Base-by-base conservation (phyloP, 805 yeast species). In the Cyberlindnera subsufficiens region DNA sequence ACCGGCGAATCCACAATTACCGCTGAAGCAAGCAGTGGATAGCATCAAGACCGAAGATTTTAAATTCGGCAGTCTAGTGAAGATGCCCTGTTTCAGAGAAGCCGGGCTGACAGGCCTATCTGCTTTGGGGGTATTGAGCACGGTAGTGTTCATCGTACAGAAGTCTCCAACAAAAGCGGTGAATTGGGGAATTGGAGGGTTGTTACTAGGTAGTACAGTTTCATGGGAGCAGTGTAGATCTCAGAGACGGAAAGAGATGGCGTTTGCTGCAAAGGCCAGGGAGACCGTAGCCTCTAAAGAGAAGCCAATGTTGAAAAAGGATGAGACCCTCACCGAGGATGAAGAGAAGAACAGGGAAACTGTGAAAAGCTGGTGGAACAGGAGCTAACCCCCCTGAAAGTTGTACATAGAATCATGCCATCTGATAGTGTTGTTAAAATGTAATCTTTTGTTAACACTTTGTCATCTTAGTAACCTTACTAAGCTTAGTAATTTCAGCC, bases 151-250 rank as follows among this genome's bases (percentile, higher is more conserved):
- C 43, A 57, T 82, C 30, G 77, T 80, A 40, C 87, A 80, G 54
- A 81, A 81, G 54, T 76, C 77, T 39, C 72, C 82, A 0, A 59
- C 67, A 9, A 74, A 74, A 47, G 80, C 95, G 1, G 69, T 77
- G 14, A 86, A 90, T 57, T 90, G 96, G 96, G 82, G 82, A 9
- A 70, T 86, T 39, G 84, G 85, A 32, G 95, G 93, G 3, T 77
- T 88, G 50, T 63, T 86, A 43, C 59, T 88, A 17, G 96, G 96
- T 1, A 79, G 86, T 36, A 72, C 86, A 0, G 80, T 86, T 22
- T 86, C 95, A 1, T 90, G 96, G 96, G 96, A 90, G 59, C 96
- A 88, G 63, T 90, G 98, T 61, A 72, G 96, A 45, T 70, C 78
- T 38, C 72, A 78, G 37, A 72, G 95, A 60, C 71, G 82, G 55